These are phyloP conservation scores for Leucogyrophana mollusca DNA, from an alignment of 768 basidiomycete genomes.

Conservation along the genomic window DNA sequence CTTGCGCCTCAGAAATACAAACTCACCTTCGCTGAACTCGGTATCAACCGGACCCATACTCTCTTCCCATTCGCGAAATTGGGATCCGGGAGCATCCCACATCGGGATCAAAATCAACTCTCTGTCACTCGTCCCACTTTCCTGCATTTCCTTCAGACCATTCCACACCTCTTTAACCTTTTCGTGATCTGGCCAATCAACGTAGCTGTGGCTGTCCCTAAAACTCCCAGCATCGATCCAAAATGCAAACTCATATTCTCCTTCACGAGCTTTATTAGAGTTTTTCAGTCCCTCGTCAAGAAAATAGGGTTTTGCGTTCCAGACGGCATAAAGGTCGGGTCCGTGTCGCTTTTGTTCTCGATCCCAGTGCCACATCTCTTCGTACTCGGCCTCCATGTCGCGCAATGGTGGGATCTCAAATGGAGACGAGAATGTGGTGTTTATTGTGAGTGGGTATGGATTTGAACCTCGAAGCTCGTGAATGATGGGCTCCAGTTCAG, in stretches of 20 bases:
- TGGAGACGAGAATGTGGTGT: constrained; percentile 19
- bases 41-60: constrained; percentile 20
- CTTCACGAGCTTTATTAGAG: constrained; percentile 3
- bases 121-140: constrained; percentile 7
- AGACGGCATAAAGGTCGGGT: constrained; percentile 20
- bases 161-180: constrained; percentile 17
- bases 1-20: not conserved
- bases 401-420: constrained; percentile 23
- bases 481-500: constrained; percentile 14
- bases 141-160: constrained; percentile 5
- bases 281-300: constrained; percentile 14
- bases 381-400: constrained; percentile 12
- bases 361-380: constrained; percentile 15
- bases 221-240: constrained; percentile 23
- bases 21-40: constrained; percentile 19
- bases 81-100: constrained; percentile 11
- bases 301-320: constrained; percentile 23
- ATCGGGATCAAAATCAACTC: constrained; percentile 22
- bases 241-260: constrained; percentile 18
- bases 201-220: constrained; percentile 14
- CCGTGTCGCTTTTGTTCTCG: constrained; percentile 12
- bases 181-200: constrained; percentile 18
- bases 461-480: constrained; percentile 13
- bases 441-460: constrained; percentile 11
- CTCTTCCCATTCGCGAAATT: constrained; percentile 17